Conservation (phyloP, 345 rosid genomes). For the Trapa incisa region DNA sequence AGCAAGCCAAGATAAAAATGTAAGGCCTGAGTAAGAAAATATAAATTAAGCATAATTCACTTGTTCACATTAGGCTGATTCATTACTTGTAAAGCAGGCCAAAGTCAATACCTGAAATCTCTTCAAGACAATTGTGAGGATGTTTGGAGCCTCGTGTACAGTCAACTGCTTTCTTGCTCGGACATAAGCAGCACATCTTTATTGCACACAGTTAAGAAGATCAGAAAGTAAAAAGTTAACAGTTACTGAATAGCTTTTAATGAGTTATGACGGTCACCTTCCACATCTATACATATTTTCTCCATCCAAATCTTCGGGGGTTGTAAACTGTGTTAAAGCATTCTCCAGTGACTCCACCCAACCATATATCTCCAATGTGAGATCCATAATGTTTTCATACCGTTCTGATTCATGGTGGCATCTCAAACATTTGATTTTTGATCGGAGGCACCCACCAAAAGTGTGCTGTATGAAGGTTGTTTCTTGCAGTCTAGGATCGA, state of each 20-base stretch:
- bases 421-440: slow-evolving; percentile 67
- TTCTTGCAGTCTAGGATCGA: slow-evolving; percentile 55
- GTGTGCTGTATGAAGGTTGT: slow-evolving; percentile 78
- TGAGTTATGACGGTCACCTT: slow-evolving; percentile 29
- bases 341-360: slow-evolving; percentile 78
- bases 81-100: slow-evolving; percentile 1
- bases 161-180: slow-evolving; percentile 67
- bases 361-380: slow-evolving; percentile 68
- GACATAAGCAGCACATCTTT: slow-evolving; percentile 70
- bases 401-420: slow-evolving; percentile 72
- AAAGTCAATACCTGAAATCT: slow-evolving; percentile 56
- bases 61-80: not conserved
- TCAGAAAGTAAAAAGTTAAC: not conserved
- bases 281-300: slow-evolving; percentile 87
- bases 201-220: not conserved
- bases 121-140: slow-evolving; percentile 78
- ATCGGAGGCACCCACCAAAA: slow-evolving; percentile 67
- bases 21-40: not conserved
- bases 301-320: slow-evolving; percentile 72
- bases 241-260: not conserved
- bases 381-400: slow-evolving; percentile 79
- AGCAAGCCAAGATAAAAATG: not conserved
- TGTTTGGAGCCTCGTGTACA: slow-evolving; percentile 76
- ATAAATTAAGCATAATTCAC: not conserved
- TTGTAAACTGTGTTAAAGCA: slow-evolving; percentile 73